A percentile compares a stretch with the other conserved stretches of the same genome.
Conservation (phyloP, 345 rosid genomes). For the Nasturtium officinale region DNA sequence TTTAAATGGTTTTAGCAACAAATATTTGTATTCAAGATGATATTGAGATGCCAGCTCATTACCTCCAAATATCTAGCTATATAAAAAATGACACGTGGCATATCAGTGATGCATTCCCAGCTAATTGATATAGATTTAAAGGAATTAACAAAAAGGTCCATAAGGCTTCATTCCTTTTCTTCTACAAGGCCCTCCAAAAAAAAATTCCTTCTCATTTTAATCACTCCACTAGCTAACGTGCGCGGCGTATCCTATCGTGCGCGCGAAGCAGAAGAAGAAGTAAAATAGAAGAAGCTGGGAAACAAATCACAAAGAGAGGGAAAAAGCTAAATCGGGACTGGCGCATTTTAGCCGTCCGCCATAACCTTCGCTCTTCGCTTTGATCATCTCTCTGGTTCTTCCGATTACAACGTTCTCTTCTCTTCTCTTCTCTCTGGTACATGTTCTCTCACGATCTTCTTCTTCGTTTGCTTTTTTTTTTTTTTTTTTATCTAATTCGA, state of each 20-base stretch:
- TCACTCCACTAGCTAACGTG: conserved; percentile 34
- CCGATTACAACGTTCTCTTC: conserved; percentile 32
- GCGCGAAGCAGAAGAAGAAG: conserved; percentile 37
- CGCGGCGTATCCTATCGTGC: conserved; percentile 40
- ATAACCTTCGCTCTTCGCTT: conserved; percentile 24
- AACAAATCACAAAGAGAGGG: background rate
- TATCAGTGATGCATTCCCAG: background rate
- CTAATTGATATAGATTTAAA: conserved; percentile 2
- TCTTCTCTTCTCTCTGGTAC: conserved; percentile 31
- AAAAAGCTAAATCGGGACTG: conserved; percentile 37
- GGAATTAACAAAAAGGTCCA: conserved; percentile 33
- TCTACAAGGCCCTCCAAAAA: conserved; percentile 13
- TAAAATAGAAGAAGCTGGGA: conserved; percentile 17
- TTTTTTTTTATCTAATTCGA: background rate
- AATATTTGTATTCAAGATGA: background rate
- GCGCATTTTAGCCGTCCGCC: conserved; percentile 44
- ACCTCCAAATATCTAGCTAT: background rate
- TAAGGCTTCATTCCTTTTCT: conserved; percentile 26
- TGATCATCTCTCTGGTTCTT: conserved; percentile 3
- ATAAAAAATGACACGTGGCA: conserved; percentile 3
- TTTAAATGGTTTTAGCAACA: no score
- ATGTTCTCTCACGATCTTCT: background rate
- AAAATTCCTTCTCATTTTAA: background rate
- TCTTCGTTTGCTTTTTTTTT: conserved; percentile 4
- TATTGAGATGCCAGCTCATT: background rate